Conservation (phyloP, 2,329 filamentous ascomycete genomes). For the Lecanicillium sp. region DNA sequence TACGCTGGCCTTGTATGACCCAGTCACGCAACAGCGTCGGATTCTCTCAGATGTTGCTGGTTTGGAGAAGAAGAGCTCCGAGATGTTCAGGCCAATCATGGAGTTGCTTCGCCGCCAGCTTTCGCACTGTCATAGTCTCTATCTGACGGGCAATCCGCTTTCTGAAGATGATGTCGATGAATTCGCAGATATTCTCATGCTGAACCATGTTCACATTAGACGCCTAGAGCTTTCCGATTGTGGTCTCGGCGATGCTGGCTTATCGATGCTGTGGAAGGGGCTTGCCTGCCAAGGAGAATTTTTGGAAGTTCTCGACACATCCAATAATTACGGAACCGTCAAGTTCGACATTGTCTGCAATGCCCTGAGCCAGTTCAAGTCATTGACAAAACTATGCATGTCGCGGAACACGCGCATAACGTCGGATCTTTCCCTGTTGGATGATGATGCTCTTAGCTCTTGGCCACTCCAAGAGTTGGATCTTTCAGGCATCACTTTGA, state of each 20-base stretch:
- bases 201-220: constrained; percentile 31
- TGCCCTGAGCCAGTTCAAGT: constrained; percentile 33
- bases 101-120: constrained; percentile 38
- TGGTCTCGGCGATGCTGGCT: constrained; percentile 38
- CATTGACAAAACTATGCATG: constrained; percentile 41
- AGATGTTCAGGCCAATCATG: constrained; percentile 40
- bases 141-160: constrained; percentile 41
- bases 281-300: constrained; percentile 35
- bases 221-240: constrained; percentile 43
- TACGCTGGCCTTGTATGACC: constrained; percentile 21
- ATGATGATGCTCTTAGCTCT: constrained; percentile 31
- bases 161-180: constrained; percentile 38
- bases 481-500: constrained; percentile 46
- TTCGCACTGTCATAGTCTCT: constrained; percentile 41
- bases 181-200: constrained; percentile 32
- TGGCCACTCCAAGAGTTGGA: constrained; percentile 46
- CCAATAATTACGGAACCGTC: constrained; percentile 43
- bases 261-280: constrained; percentile 39
- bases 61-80: constrained; percentile 21
- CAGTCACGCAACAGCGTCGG: constrained; percentile 14
- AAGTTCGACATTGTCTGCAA: constrained; percentile 37
- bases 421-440: constrained; percentile 35
- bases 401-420: constrained; percentile 41
- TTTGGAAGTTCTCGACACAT: constrained; percentile 41
- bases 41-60: constrained; percentile 14